Evolutionary conservation across 192 early-diverging fungal genomes (phyloP), one percentile per base, ranked within the genome.

Genomic region (Gonapodya prolifera): DNA sequence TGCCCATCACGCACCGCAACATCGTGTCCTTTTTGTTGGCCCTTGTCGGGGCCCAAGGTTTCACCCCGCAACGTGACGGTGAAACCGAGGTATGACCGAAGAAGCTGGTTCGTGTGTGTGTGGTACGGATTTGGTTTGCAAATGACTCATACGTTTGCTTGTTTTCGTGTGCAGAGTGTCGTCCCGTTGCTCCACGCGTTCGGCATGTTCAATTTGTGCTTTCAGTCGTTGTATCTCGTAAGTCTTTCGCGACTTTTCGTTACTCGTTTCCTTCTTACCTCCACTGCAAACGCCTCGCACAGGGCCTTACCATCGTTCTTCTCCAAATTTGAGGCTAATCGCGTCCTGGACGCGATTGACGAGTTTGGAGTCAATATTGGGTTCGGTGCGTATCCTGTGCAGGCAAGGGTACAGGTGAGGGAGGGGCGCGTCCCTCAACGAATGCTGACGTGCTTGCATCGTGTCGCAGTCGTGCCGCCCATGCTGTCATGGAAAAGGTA

Each of bases 201-300:
- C 31, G 71, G 71, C 18, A 73, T 73, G 71, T 73, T 73, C 71
- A 73, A 73, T 29, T 32, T 73, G 71, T 30, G 18, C 71, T 73
- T 73, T 32, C 2, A 2, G 71, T 73, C 71, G 31, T 16, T 73
- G 16, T 73, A 73, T 29, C 8, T 32, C 28, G 71, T 73, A 29
- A 32, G 71, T 73, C 13, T 8, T 13, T 8, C 28, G 29, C 18
- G 23, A 32, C n/a, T n/a, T n/a, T n/a, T n/a, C n/a, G n/a, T n/a
- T n/a, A n/a, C n/a, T n/a, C n/a, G n/a, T n/a, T 73, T 8, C 2
- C 71, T 30, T 18, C 71, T 29, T 32, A 73, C 32, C 8, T 73
- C 32, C 18, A 30, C 31, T 32, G 18, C 71, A 2, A 73, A 16
- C 32, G 18, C 28, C 2, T 73, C 71, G 8, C 71, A 32, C 71